Conservation (phyloP, 2,329 filamentous ascomycete species). For the Knufia petricola region DNA sequence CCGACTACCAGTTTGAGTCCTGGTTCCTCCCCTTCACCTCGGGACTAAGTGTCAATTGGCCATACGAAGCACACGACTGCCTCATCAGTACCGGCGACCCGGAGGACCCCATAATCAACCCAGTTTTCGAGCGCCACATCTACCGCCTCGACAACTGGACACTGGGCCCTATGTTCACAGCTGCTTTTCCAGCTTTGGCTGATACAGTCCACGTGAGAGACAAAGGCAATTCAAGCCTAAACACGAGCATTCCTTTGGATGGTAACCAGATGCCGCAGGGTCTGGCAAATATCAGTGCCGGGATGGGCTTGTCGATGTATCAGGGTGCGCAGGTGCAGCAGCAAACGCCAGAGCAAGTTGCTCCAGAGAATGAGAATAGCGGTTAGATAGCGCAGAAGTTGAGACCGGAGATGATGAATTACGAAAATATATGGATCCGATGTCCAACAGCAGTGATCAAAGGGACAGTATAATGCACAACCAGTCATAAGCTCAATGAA, state of each 20-base stretch:
- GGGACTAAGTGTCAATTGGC: conserved; percentile 73
- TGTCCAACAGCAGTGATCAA: too few relatives aligned
- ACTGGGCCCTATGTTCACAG: conserved; percentile 58
- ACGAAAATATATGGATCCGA: too few relatives aligned
- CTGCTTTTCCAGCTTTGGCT: conserved; percentile 51
- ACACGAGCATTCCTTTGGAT: background rate
- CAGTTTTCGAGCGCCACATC: conserved; percentile 74
- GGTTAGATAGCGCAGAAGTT: background rate
- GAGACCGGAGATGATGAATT: background rate
- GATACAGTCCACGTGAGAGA: conserved; percentile 31
- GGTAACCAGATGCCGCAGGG: conserved; percentile 9
- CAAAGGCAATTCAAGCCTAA: background rate
- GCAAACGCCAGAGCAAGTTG: background rate
- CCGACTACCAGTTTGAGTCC: conserved; percentile 59
- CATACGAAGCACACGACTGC: conserved; percentile 63
- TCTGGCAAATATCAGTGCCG: background rate
- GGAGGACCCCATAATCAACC: conserved; percentile 69
- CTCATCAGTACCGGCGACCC: conserved; percentile 45
- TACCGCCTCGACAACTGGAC: conserved; percentile 71
- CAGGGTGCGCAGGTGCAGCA: background rate
- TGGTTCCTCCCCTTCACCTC: conserved; percentile 77
- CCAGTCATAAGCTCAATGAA: too few relatives aligned
- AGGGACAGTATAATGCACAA: too few relatives aligned
- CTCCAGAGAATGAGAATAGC: background rate
- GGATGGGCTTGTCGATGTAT: background rate